These are phyloP conservation scores for Staphylotrichum longicolle DNA, from an alignment of 495 filamentous ascomycete species.

Conservation along the genomic window DNA sequence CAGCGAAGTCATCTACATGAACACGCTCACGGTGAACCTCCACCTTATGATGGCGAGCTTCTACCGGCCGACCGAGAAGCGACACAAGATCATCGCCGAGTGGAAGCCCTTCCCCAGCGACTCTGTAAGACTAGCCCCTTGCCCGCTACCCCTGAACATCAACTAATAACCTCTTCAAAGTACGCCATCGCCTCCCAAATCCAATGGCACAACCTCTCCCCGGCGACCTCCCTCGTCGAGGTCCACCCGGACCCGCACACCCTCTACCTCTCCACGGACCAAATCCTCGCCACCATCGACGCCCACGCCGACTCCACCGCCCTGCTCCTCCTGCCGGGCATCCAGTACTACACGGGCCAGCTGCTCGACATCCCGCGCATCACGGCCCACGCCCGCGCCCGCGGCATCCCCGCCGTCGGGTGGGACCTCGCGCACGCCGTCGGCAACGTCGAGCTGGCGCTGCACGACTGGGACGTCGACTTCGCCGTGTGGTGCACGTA, in stretches of 20 bases:
- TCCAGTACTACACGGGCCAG: slow-evolving; percentile 95
- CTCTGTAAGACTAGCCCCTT: slow-evolving; percentile 49
- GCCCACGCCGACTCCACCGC: slow-evolving; percentile 73
- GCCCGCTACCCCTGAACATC: not conserved
- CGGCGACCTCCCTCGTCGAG: slow-evolving; percentile 64
- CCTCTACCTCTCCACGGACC: slow-evolving; percentile 56
- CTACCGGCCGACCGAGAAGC: slow-evolving; percentile 69
- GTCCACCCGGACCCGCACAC: slow-evolving; percentile 54
- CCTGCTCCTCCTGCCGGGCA: slow-evolving; percentile 78
- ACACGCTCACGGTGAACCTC: slow-evolving; percentile 86
- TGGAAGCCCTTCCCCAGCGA: slow-evolving; percentile 94
- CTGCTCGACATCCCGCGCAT: slow-evolving; percentile 82
- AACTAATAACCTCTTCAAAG: slow-evolving; percentile 39
- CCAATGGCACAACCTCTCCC: slow-evolving; percentile 66
- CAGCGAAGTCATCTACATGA: slow-evolving; percentile 85
- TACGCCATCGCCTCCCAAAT: slow-evolving; percentile 89
- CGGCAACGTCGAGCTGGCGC: slow-evolving; percentile 80
- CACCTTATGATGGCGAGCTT: slow-evolving; percentile 90
- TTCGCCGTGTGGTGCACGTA: slow-evolving; percentile 95
- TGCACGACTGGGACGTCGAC: slow-evolving; percentile 94
- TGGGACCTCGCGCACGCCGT: slow-evolving; percentile 97
- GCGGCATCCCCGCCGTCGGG: slow-evolving; percentile 69
- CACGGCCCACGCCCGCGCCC: slow-evolving; percentile 72
- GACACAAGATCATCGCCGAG: slow-evolving; percentile 90
- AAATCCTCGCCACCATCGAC: slow-evolving; percentile 76